Conservation (phyloP, 2,329 filamentous ascomycete genomes). For the Fusarium heterosporum region DNA sequence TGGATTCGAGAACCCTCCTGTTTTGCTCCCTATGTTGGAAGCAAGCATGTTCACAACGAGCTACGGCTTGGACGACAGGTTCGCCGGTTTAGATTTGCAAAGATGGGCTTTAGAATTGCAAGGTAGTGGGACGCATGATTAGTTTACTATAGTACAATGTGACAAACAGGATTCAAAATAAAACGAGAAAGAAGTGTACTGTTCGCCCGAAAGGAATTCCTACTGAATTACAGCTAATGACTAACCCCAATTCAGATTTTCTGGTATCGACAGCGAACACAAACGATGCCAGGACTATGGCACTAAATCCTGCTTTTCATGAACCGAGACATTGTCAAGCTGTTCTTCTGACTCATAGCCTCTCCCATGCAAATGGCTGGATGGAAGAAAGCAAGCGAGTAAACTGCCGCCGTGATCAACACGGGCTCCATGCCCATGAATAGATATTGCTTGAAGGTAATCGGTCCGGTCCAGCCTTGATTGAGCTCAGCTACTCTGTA, state of each 20-base stretch:
- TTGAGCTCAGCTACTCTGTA: slow-evolving; percentile 5
- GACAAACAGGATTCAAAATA: not conserved
- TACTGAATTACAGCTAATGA: not conserved
- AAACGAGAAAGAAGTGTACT: not conserved
- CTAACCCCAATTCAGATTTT: not conserved
- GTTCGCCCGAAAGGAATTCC: too few species aligned
- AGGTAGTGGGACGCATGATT: not conserved
- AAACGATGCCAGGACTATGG: not conserved
- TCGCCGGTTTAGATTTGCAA: not conserved
- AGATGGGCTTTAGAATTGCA: not conserved
- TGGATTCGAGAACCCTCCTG: not conserved
- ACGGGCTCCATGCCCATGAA: not conserved
- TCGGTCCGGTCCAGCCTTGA: not conserved
- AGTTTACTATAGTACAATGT: not conserved
- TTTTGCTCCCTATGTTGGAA: not conserved
- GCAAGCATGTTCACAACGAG: not conserved
- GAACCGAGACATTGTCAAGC: not conserved
- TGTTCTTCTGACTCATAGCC: not conserved
- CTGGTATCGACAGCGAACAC: too few species aligned
- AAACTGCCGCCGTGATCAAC: not conserved
- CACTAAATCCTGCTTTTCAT: not conserved
- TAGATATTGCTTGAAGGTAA: not conserved
- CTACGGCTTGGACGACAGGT: not conserved
- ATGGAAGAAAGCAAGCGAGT: not conserved
- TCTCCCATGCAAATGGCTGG: not conserved